Base-by-base conservation (phyloP, 306 rosid species). In the Cicer arietinum region DNA sequence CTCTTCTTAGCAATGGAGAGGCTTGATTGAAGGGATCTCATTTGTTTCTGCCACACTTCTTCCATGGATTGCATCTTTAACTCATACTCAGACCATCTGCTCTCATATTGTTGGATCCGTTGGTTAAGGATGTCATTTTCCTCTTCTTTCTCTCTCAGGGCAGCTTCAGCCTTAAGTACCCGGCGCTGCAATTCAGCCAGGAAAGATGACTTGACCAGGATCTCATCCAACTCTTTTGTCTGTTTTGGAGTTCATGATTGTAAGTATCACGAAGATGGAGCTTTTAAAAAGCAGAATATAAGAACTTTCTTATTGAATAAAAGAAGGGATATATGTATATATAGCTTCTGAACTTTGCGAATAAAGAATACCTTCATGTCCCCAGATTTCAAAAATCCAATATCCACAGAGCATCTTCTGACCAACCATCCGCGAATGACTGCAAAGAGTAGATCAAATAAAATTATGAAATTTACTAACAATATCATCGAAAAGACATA, bases 1-100 rank as follows among this genome's bases (percentile, higher is more conserved):
- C 98, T 93, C 88, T 89, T 93, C 86, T 93, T 93, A 3, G 98
- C 98, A 80, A 93, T 93, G 67, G 98, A 91, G 77, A 93, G 98
- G 85, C 98, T 93, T 48, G 98, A 93, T 45, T 93, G 98, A 13
- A 93, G 83, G 79, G 98, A 93, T 83, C 98, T 87, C 98, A 93
- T 93, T 85, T 93, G 98, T 72, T 90, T 93, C 85, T 93, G 98
- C 98, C 98, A 93, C 39, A 88, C 97, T 82, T 93, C 98, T 86
- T 93, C 98, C 98, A 93, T 93, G 82, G 98, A 91, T 77, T 89
- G 88, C 98, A 93, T 93, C 81, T 93, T 93, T 71, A 87, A 62
- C 81, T 93, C 98, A 71, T 93, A 93, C 73, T 93, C 98, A 3
- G 96, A 89, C 98, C 98, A 93, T 57, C 98, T 93, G 82, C 80